Percentiles rank a stretch among this genome's conserved stretches.
These are phyloP conservation scores for Meyerozyma sp. DNA, from an alignment of 1,139 yeast species.

Conservation along the genomic window DNA sequence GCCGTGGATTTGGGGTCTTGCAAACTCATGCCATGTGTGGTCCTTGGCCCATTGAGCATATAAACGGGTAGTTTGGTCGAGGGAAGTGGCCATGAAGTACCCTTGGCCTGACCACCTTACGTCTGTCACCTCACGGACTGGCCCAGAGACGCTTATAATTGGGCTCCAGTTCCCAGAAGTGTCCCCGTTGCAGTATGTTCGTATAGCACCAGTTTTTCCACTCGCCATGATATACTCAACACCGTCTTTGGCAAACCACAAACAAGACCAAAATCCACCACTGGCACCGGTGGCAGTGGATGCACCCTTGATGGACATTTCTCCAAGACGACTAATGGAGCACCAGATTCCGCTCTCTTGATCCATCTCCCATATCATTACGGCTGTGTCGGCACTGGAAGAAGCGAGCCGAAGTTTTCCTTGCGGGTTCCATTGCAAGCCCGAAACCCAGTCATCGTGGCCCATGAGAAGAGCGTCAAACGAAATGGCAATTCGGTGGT, in stretches of 20 bases:
- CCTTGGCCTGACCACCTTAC: slow-evolving; percentile 75
- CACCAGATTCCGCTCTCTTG: slow-evolving; percentile 86
- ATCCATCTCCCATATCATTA: slow-evolving; percentile 97
- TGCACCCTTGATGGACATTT: slow-evolving; percentile 91
- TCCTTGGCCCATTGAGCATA: slow-evolving; percentile 56
- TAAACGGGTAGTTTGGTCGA: slow-evolving; percentile 91
- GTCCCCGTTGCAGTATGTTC: slow-evolving; percentile 56
- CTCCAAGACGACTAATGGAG: slow-evolving; percentile 78
- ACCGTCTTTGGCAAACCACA: slow-evolving; percentile 57
- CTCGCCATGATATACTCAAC: slow-evolving; percentile 61
- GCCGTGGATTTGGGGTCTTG: slow-evolving; percentile 97
- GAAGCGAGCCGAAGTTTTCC: slow-evolving; percentile 60
- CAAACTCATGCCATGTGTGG: slow-evolving; percentile 81
- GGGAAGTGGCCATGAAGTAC: slow-evolving; percentile 67
- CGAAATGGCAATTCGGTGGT: slow-evolving; percentile 48
- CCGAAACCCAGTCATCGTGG: slow-evolving; percentile 96
- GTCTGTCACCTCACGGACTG: slow-evolving; percentile 71
- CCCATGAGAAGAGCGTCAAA: slow-evolving; percentile 96
- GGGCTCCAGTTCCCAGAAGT: slow-evolving; percentile 17
- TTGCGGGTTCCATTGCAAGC: slow-evolving; percentile 73
- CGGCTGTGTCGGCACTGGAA: slow-evolving; percentile 88
- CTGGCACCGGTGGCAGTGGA: slow-evolving; percentile 97
- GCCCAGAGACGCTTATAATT: slow-evolving; percentile 65
- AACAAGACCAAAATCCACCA: slow-evolving; percentile 93
- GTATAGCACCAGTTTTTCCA: slow-evolving; percentile 91